These are phyloP conservation scores for Dunaliella salina DNA, from an alignment of 163 green algal species.

Conservation along the genomic window DNA sequence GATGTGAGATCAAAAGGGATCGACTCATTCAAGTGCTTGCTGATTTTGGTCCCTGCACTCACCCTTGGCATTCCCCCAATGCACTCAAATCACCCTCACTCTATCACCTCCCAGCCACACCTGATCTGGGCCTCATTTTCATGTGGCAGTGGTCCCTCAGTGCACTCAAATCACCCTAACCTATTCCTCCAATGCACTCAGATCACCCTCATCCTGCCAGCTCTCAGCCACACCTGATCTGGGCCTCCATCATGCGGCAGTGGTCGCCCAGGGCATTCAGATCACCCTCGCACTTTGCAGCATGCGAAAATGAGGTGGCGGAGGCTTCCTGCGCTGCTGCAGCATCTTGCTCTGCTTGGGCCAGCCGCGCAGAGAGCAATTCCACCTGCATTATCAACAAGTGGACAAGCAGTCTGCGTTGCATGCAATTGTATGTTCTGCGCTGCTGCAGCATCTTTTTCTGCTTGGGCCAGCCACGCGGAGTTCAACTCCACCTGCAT, in stretches of 20 bases:
- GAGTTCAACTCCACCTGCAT: slow-evolving; percentile 9
- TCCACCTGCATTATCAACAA: too few species aligned
- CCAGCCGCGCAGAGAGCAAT: slow-evolving; percentile 15
- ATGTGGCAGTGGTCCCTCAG: slow-evolving; percentile 71
- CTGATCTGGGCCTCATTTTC: slow-evolving; percentile 62
- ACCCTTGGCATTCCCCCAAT: too few species aligned
- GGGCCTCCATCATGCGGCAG: slow-evolving; percentile 77
- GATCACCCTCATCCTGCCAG: too few species aligned
- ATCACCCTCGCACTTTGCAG: slow-evolving; percentile 54
- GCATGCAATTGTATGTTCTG: too few species aligned
- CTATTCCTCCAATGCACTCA: slow-evolving; percentile 13
- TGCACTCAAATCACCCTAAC: slow-evolving; percentile 60
- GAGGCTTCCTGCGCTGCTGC: slow-evolving; percentile 13
- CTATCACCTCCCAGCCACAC: too few species aligned
- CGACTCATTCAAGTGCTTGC: too few species aligned
- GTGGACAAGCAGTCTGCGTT: too few species aligned
- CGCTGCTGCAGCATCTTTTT: slow-evolving; percentile 13
- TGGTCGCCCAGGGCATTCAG: slow-evolving; percentile 58
- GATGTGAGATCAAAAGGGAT: too few species aligned
- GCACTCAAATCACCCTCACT: too few species aligned
- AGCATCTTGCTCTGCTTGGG: slow-evolving; percentile 20
- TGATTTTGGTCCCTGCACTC: too few species aligned
- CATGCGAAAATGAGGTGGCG: slow-evolving; percentile 14
- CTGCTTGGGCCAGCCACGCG: slow-evolving; percentile 16
- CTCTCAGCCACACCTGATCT: slow-evolving; percentile 24